Base-by-base conservation (phyloP, 306 rosid genomes). In the Malus sylvestris region DNA sequence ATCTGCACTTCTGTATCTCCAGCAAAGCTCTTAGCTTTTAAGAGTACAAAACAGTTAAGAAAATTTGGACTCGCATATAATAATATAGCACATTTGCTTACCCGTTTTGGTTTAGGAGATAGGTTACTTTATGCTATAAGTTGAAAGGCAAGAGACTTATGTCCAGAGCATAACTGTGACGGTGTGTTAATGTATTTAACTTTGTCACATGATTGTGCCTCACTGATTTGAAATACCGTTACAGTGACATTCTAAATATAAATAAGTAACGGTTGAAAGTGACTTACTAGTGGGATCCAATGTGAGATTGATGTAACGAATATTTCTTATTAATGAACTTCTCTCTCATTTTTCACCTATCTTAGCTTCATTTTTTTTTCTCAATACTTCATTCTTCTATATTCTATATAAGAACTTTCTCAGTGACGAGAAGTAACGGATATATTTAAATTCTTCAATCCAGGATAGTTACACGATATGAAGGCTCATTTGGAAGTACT, bases 101-200 rank as follows among this genome's bases (percentile, higher is more conserved):
- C 19, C 53, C 19, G 4, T 49, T 49, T 49, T 49, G 18, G 53
- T 49, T 49, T 49, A 49, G 19, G 55, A 49, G 18, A 49, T 49
- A 15, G 8, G 20, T 49, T 15, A 49, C 55, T 49, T 49, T 15
- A 49, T 1, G 4, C 0, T 14, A 1, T 49, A 15, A 18, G 20
- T 49, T 5, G 8, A 49, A 49, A 4, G 20, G 8, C 15, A 49
- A 49, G 1, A 49, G 2, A 15, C 8, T 15, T 49, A 49, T 1
- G 0, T 1, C 0, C 15, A 0, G 0, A 19, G 1, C 19, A 3
- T 49, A 13, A 4, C 0, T 49, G 19, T 14, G 53, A 49, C 2
- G 0, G 20, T 49, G 19, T 49, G 15, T 49, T 49, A 14, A 49
- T 49, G 6, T 49, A 19, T 49, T 5, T 49, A 49, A 49, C 3